Evolutionary conservation across 139 green algal genomes (phyloP).

Genomic region (Marvania coccoides): DNA sequence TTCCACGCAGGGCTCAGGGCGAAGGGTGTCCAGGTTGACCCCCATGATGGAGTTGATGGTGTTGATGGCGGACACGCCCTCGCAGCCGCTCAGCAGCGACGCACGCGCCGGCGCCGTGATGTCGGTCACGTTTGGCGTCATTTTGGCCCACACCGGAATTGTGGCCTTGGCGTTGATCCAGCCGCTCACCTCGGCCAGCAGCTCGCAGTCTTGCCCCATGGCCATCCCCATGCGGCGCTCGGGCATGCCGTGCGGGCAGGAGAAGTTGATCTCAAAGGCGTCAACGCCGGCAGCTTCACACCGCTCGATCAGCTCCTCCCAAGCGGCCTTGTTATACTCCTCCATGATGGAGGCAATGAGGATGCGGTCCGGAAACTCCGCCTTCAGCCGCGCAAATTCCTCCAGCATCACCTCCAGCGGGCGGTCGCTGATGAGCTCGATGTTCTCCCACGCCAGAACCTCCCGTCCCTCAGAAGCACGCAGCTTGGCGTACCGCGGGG

Average conservation of each 20-base stretch:
- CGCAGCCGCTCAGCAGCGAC: conserved; percentile 53
- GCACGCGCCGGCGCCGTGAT: conserved; percentile 58
- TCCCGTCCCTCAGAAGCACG: conserved; percentile 37
- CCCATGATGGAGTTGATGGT: conserved; percentile 89
- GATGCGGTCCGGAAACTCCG: conserved; percentile 86
- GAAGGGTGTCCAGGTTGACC: conserved; percentile 88
- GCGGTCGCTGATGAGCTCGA: conserved; percentile 91
- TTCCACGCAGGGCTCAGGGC: conserved; percentile 50
- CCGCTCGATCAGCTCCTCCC: conserved; percentile 88
- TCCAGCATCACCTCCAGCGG: conserved; percentile 90
- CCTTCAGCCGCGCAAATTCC: conserved; percentile 82
- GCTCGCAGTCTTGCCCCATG: conserved; percentile 56
- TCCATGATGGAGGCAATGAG: conserved; percentile 97
- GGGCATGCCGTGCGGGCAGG: conserved; percentile 91
- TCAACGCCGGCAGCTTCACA: conserved; percentile 87
- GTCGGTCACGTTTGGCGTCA: conserved; percentile 98
- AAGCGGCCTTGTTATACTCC: conserved; percentile 75
- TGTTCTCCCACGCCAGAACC: conserved; percentile 96
- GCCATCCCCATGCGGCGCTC: conserved; percentile 78
- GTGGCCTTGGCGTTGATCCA: conserved; percentile 84
- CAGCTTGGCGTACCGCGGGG: conserved; percentile 90
- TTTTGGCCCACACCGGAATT: conserved; percentile 95
- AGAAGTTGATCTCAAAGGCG: conserved; percentile 96
- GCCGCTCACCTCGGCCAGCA: conserved; percentile 69
- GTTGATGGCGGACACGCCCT: conserved; percentile 80